A percentile compares a stretch with the other conserved stretches of the same genome.
phyloP scores from a whole-genome alignment of 129 eudicot genomes.

The Lactuca sativa region DNA sequence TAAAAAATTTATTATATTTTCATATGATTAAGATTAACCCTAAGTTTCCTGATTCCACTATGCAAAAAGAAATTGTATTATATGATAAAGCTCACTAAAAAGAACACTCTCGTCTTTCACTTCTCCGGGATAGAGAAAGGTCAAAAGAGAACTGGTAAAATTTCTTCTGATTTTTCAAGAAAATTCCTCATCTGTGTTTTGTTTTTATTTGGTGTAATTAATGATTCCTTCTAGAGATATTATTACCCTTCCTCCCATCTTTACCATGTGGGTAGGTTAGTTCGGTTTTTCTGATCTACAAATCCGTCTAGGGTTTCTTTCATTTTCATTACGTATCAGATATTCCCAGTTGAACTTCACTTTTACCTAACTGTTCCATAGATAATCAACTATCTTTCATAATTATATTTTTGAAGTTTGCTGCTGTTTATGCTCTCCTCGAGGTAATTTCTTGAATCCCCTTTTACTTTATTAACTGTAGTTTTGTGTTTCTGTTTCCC shows the following conservation, averaged over 20 bases:
- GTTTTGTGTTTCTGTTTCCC: constrained; percentile 1
- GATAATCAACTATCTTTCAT: background rate
- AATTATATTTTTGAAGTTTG: background rate
- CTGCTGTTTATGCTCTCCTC: constrained; percentile 7
- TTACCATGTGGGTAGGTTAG: constrained; percentile 29
- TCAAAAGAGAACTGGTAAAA: constrained; percentile 38
- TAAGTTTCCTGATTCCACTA: background rate
- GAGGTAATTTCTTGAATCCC: constrained; percentile 20
- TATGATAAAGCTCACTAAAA: constrained; percentile 8
- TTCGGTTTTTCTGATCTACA: constrained; percentile 22
- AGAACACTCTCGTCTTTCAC: constrained; percentile 8
- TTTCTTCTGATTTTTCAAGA: constrained; percentile 29
- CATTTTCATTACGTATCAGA: constrained; percentile 15
- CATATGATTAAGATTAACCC: background rate
- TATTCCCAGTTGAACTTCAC: background rate
- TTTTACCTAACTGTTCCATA: constrained; percentile 11
- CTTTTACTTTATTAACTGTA: background rate
- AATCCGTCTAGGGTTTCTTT: constrained; percentile 33
- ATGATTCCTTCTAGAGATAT: constrained; percentile 22
- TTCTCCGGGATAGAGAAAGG: constrained; percentile 3
- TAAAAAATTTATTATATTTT: too few species aligned
- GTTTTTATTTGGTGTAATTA: constrained; percentile 18
- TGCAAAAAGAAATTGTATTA: background rate
- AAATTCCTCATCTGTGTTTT: constrained; percentile 23
- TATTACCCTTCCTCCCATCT: background rate